A percentile compares a stretch with the other conserved stretches of the same genome.
Conservation (phyloP, 805 yeast species). For the Zygotorulaspora danielsina region DNA sequence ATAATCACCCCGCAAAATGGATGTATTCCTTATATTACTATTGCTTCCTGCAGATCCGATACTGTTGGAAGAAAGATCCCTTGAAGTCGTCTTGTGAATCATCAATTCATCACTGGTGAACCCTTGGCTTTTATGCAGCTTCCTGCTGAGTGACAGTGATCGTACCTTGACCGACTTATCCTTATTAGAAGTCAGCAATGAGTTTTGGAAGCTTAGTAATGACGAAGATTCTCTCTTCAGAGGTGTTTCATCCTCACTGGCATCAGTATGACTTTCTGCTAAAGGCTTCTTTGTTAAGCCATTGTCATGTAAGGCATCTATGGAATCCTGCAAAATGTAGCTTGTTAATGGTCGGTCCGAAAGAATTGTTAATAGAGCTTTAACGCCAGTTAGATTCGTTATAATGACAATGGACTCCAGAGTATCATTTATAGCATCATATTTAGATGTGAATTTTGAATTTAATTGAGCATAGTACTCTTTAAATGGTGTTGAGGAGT, state of each 20-base stretch:
- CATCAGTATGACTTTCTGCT: slow-evolving; percentile 9
- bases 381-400: slow-evolving; percentile 35
- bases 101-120: slow-evolving; percentile 10
- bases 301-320: slow-evolving; percentile 25
- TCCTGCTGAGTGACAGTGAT: slow-evolving; percentile 27
- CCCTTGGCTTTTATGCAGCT: slow-evolving; percentile 15
- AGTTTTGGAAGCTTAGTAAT: slow-evolving; percentile 29
- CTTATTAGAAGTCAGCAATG: slow-evolving; percentile 33
- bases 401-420: slow-evolving; percentile 30
- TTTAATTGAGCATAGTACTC: slow-evolving; percentile 31
- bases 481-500: slow-evolving; percentile 32
- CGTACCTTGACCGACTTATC: slow-evolving; percentile 34
- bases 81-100: slow-evolving; percentile 1
- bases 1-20: not conserved
- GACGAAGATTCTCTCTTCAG: slow-evolving; percentile 33
- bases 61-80: slow-evolving; percentile 2
- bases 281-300: slow-evolving; percentile 17
- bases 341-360: slow-evolving; percentile 34
- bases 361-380: slow-evolving; percentile 34
- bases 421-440: not conserved
- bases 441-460: slow-evolving; percentile 20
- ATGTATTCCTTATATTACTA: not conserved
- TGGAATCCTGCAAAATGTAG: slow-evolving; percentile 30
- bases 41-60: not conserved
- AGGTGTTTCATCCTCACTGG: slow-evolving; percentile 18